phyloP scores from a whole-genome alignment of 768 basidiomycete genomes.

The Leucocoprinus sp. region DNA sequence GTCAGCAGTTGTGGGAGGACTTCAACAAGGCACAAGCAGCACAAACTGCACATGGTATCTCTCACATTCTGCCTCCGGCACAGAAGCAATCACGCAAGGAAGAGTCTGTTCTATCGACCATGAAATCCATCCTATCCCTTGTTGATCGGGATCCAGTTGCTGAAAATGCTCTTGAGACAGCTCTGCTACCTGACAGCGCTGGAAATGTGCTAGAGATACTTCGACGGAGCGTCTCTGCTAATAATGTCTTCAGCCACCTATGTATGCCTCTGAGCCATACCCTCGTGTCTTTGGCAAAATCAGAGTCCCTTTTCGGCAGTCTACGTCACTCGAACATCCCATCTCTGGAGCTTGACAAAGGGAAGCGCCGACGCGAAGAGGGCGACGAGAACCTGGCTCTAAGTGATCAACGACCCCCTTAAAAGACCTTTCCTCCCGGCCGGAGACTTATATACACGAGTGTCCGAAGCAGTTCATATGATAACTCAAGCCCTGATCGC shows the following conservation, averaged over 20 bases:
- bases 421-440: conserved; percentile 42
- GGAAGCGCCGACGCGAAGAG: conserved; percentile 70
- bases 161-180: conserved; percentile 41
- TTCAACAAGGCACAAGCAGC: conserved; percentile 55
- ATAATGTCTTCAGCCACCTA: conserved; percentile 41
- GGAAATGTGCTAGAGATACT: conserved; percentile 52
- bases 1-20: conserved; percentile 75
- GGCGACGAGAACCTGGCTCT: conserved; percentile 24
- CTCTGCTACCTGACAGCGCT: conserved; percentile 38
- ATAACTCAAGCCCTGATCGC: conserved; percentile 43
- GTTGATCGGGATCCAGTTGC: conserved; percentile 51
- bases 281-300: conserved; percentile 59
- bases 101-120: conserved; percentile 55
- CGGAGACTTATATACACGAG: conserved; percentile 43
- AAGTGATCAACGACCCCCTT: conserved; percentile 19
- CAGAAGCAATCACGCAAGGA: conserved; percentile 32
- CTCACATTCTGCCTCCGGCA: conserved; percentile 4
- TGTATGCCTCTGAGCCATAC: conserved; percentile 51
- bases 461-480: conserved; percentile 52
- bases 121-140: conserved; percentile 52
- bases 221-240: conserved; percentile 36
- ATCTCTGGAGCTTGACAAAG: conserved; percentile 54
- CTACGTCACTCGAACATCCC: conserved; percentile 58
- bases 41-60: conserved; percentile 18
- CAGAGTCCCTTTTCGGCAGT: conserved; percentile 55